Evolutionary conservation across 345 rosid species (phyloP).

Genomic region (Moringa oleifera): DNA sequence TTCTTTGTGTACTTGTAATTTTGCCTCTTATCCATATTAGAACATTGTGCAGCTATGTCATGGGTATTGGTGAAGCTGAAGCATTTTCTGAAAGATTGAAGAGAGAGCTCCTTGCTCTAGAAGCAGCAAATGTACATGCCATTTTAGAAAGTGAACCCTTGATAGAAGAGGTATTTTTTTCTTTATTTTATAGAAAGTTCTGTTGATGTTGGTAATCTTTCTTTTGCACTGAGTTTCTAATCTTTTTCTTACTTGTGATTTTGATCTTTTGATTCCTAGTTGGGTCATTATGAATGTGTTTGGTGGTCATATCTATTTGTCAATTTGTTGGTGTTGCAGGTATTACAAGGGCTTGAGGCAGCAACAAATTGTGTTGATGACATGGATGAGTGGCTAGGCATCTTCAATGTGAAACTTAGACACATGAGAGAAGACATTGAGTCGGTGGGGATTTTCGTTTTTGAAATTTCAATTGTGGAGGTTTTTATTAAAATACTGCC

Average conservation of each 20-base stretch:
- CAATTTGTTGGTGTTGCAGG: conserved; percentile 45
- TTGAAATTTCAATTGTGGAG: not conserved
- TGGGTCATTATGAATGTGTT: not conserved
- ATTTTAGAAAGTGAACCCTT: conserved; percentile 94
- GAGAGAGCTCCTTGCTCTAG: conserved; percentile 96
- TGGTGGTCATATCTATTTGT: conserved; percentile 1
- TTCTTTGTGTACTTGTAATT: too few species aligned
- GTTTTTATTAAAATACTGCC: conserved; percentile 10
- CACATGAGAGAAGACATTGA: conserved; percentile 99
- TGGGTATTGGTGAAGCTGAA: conserved; percentile 98
- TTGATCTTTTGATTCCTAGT: not conserved
- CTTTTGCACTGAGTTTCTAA: not conserved
- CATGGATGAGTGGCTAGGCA: conserved; percentile 98
- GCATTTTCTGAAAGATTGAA: conserved; percentile 97
- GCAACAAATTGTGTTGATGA: conserved; percentile 92
- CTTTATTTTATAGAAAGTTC: not conserved
- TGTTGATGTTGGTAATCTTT: not conserved
- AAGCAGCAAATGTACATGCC: conserved; percentile 99
- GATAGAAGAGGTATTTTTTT: conserved; percentile 67
- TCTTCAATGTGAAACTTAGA: conserved; percentile 93
- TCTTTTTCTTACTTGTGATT: not conserved
- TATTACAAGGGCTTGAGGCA: conserved; percentile 89
- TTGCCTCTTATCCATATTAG: not conserved
- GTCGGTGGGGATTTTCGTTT: conserved; percentile 49
- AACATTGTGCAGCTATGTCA: conserved; percentile 64